Percentiles rank a stretch among this genome's conserved stretches.
Evolutionary conservation across 192 early-diverging fungal species (phyloP).

Genomic region (Coemansia sp.): DNA sequence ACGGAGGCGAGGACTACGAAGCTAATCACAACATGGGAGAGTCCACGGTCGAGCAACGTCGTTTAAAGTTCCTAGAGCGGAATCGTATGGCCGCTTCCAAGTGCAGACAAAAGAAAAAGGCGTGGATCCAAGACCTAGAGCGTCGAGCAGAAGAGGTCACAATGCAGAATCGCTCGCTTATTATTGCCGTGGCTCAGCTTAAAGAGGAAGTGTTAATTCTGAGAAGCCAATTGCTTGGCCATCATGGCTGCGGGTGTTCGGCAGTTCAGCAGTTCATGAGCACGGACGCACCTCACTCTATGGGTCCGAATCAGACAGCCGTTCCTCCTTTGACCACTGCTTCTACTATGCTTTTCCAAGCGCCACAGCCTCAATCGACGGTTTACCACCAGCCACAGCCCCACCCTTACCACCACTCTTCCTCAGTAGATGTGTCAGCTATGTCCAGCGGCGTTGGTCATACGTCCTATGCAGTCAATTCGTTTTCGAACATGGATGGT

Average conservation of each 20-base stretch:
- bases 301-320: conserved; percentile 11
- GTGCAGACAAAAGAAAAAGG: conserved; percentile 91
- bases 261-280: conserved; percentile 57
- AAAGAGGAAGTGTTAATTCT: conserved; percentile 54
- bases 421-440: conserved; percentile 22
- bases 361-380: conserved; percentile 12
- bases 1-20: conserved; percentile 10
- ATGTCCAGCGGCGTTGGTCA: not conserved
- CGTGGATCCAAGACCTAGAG: conserved; percentile 84
- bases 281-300: conserved; percentile 1
- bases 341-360: conserved; percentile 8
- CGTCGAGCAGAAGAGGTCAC: conserved; percentile 57
- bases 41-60: conserved; percentile 48
- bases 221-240: conserved; percentile 55
- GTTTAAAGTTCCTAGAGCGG: conserved; percentile 80
- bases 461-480: not conserved
- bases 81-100: conserved; percentile 87
- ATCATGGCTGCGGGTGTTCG: conserved; percentile 53
- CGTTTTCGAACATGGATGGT: not conserved
- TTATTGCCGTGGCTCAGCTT: conserved; percentile 43
- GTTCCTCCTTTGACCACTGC: conserved; percentile 19
- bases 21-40: conserved; percentile 48
- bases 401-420: conserved; percentile 9
- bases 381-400: conserved; percentile 14
- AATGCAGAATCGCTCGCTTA: conserved; percentile 47